Conservation (phyloP, 1,284 basidiomycete genomes). For the Cryptococcus wingfieldii region DNA sequence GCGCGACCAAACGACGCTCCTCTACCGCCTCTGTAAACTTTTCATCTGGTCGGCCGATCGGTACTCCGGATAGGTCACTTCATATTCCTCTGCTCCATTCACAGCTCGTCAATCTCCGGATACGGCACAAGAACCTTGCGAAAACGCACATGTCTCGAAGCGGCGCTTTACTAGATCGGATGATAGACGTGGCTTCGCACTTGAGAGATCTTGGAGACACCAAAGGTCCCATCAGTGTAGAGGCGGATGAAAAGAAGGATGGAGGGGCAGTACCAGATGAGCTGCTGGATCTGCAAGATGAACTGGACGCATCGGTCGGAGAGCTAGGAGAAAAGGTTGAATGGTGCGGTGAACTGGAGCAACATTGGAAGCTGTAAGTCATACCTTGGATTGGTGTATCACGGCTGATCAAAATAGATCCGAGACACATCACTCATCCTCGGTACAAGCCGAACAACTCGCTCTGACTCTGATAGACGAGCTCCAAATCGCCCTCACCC, state of each 20-base stretch:
- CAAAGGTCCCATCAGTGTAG: conserved; percentile 18
- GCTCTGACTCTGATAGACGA: conserved; percentile 14
- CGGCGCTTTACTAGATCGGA: conserved; percentile 36
- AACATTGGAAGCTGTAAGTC: conserved; percentile 28
- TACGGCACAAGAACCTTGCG: conserved; percentile 31
- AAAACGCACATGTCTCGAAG: conserved; percentile 24
- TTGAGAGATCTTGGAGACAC: conserved; percentile 32
- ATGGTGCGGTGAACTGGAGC: conserved; percentile 33
- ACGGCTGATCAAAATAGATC: conserved; percentile 13
- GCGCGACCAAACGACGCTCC: too few relatives aligned
- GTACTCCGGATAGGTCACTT: conserved; percentile 12
- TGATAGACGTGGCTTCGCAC: conserved; percentile 42
- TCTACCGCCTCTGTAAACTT: too few relatives aligned
- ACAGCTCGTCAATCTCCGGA: conserved; percentile 52
- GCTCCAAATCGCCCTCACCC: conserved; percentile 12
- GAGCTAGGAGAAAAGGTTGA: conserved; percentile 17
- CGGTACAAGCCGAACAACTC: conserved; percentile 7
- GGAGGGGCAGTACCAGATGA: conserved; percentile 36
- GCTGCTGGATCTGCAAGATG: conserved; percentile 42
- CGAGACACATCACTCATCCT: conserved; percentile 21
- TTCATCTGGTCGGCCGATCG: not conserved
- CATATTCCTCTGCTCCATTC: conserved; percentile 52
- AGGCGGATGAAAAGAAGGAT: not conserved
- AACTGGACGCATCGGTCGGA: conserved; percentile 27
- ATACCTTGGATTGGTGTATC: not conserved